Evolutionary conservation across 225 moss, liverwort and hornwort species (phyloP).

Genomic region (Thuidium tamariscinum): DNA sequence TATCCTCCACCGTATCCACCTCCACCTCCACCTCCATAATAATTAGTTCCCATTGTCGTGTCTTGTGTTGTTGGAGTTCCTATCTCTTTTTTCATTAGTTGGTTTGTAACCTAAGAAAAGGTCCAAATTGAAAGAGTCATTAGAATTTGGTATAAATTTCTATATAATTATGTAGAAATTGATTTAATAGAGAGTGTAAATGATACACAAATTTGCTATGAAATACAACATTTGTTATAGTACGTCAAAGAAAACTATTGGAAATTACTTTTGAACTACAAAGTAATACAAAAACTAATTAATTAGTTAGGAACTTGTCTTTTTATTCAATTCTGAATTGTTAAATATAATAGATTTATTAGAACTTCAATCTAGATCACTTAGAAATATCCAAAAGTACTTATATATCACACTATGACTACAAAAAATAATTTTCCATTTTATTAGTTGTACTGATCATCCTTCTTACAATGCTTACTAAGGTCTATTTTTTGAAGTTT

Average conservation of each 20-base stretch:
- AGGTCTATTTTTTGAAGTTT: not conserved
- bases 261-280: too few relatives aligned
- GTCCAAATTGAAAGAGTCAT: not conserved
- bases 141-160: not conserved
- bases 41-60: not conserved
- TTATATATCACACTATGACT: too few relatives aligned
- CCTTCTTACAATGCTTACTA: not conserved
- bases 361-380: not conserved
- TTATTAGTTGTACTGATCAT: not conserved
- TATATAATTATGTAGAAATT: not conserved
- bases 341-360: not conserved
- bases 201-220: too few relatives aligned
- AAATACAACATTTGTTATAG: not conserved
- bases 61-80: not conserved
- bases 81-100: not conserved
- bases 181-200: not conserved
- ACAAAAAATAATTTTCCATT: not conserved
- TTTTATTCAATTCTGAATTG: too few relatives aligned
- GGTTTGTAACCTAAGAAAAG: not conserved
- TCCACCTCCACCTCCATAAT: not conserved
- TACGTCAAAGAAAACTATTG: not conserved
- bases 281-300: not conserved
- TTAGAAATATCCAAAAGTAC: fast-evolving
- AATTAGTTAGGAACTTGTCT: not conserved
- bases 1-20: too few relatives aligned